Base-by-base conservation (phyloP, 2,329 filamentous ascomycete species). In the Penicillium sp. region DNA sequence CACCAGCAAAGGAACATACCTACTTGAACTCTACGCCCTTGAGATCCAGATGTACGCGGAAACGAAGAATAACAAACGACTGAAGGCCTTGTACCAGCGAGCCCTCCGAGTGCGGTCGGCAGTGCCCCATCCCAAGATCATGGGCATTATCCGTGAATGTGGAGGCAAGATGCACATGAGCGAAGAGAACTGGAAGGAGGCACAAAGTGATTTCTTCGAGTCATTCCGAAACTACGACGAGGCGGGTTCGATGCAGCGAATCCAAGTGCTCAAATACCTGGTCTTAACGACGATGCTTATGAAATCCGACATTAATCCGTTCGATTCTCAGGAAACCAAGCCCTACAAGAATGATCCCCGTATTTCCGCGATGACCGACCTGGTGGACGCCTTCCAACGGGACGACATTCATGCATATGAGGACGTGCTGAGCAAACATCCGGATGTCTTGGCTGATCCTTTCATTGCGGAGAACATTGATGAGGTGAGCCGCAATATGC, bases 91-190 rank as follows among this genome's bases (percentile, higher is more conserved):
- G 16, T 99, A 97, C 74, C 89, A 96, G 73, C 88, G 89, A 58
- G 94, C 94, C 5, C 83, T 99, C 47, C 89, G 89, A 62, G 93
- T 99, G 52, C 88, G 91, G 59, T 97, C 94, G n/a, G 94, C 94
- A 0, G 94, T 99, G 12, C 93, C 94, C 37, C 94, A 99, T 76
- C 94, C 94, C 56, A 96, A 96, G 77, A 96, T 99, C 73, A 97
- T 97, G 91, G 94, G 94, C 49, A 93, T 99, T 73, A 99, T 99
- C 70, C 88, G 93, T 52, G 94, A 99, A 78, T 99, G 94, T 72
- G 94, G 94, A 68, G 94, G 94, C 66, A 99, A 99, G 81, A 99
- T 99, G 94, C 92, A 97, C 78, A 97, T 99, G 94, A 94, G 90
- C 73, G 94, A 99, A 80, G 94, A 97, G 78, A 97, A 97, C 73